Percentiles rank a stretch among this genome's conserved stretches.
These are phyloP conservation scores for Pezicula rhizophila DNA, from an alignment of 2,329 filamentous ascomycete genomes.

Conservation along the genomic window DNA sequence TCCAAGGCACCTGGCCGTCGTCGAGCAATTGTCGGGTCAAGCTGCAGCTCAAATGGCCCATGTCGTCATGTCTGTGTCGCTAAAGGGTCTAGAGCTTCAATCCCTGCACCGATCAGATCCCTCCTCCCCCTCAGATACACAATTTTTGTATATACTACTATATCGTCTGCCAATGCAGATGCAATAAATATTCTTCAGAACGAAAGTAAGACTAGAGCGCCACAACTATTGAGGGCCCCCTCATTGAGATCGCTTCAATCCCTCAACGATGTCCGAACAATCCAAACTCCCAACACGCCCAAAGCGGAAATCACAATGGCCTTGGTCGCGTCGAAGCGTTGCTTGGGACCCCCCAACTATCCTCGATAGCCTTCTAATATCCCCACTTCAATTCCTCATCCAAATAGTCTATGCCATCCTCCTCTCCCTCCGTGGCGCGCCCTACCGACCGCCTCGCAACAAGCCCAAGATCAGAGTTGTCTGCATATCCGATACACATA, in stretches of 20 bases:
- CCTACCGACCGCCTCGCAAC: conserved; percentile 51
- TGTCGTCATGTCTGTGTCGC: too few relatives aligned
- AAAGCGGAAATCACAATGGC: conserved; percentile 15
- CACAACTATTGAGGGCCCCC: background rate
- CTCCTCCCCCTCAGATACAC: too few relatives aligned
- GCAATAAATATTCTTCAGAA: too few relatives aligned
- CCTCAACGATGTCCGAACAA: background rate
- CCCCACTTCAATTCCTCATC: conserved; percentile 61
- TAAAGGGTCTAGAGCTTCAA: background rate
- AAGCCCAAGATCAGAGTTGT: conserved; percentile 65
- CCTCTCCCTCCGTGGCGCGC: conserved; percentile 60
- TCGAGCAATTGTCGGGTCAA: too few relatives aligned
- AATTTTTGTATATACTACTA: too few relatives aligned
- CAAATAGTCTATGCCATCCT: conserved; percentile 58
- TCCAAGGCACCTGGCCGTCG: too few relatives aligned
- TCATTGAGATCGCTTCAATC: background rate
- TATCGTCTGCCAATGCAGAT: too few relatives aligned
- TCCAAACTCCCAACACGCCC: background rate
- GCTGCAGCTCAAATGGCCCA: too few relatives aligned
- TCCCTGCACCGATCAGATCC: too few relatives aligned
- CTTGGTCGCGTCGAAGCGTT: conserved; percentile 22
- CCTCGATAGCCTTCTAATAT: conserved; percentile 59
- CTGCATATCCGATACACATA: conserved; percentile 88
- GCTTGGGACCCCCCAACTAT: conserved; percentile 32
- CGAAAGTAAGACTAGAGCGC: background rate